Evolutionary conservation across 1,284 basidiomycete species (phyloP).

Genomic region (Cryptococcus depauperatus): DNA sequence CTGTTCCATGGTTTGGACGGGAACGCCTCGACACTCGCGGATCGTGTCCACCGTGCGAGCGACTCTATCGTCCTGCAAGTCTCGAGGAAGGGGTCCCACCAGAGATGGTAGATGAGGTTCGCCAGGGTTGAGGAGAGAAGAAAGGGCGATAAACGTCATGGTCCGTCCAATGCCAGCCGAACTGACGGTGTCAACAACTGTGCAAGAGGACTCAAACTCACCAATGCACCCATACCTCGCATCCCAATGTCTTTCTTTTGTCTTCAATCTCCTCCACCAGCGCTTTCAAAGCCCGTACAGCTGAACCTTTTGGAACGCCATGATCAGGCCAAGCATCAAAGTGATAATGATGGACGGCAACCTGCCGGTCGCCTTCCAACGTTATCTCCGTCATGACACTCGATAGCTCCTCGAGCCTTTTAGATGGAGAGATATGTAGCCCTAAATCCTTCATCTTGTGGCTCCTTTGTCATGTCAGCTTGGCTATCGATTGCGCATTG

Average conservation of each 20-base stretch:
- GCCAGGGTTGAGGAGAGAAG: conserved; percentile 20
- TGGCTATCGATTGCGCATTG: neutral
- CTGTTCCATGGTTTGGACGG: conserved; percentile 36
- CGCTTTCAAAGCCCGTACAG: conserved; percentile 18
- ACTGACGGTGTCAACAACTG: conserved; percentile 13
- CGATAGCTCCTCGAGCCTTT: conserved; percentile 10
- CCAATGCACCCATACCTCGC: conserved; percentile 44
- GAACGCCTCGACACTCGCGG: conserved; percentile 30
- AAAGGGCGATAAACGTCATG: conserved; percentile 37
- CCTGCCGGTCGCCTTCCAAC: conserved; percentile 5
- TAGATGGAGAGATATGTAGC: conserved; percentile 1
- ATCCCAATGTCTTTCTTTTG: conserved; percentile 16
- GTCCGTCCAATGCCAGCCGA: conserved; percentile 42
- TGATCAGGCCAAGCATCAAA: conserved; percentile 42
- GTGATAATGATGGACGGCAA: conserved; percentile 31
- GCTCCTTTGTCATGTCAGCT: conserved; percentile 5
- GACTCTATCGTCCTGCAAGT: conserved; percentile 18
- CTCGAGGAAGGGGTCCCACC: conserved; percentile 17
- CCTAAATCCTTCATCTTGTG: conserved; percentile 8
- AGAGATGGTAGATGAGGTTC: conserved; percentile 11
- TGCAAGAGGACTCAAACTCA: conserved; percentile 13
- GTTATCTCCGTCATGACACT: conserved; percentile 13
- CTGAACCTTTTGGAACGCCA: conserved; percentile 32
- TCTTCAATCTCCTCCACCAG: conserved; percentile 22
- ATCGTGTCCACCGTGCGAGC: conserved; percentile 30